Evolutionary conservation across 108 stramenopile species (phyloP), one percentile per base, ranked within the genome.

Genomic region (Nannochloropsis salina): DNA sequence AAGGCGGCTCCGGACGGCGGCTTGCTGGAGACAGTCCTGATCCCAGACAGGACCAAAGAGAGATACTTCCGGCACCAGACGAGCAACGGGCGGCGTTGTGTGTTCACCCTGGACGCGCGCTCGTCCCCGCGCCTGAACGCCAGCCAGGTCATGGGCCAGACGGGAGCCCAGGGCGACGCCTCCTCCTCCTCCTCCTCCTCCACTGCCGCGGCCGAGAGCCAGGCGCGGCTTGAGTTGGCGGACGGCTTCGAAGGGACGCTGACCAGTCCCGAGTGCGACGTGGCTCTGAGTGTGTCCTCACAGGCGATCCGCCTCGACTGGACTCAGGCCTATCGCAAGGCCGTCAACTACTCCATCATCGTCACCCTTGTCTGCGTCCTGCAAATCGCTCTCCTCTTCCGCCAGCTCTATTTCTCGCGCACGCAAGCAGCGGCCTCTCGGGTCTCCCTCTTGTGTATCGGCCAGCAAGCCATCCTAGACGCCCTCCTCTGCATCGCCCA

Each of bases 381-480:
- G 42, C 96, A 97, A 89, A 96, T 96, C 42, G 93, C 94, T 22
- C 84, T 96, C 5, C 91, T 97, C 42, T 87, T 96, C 44, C 86
- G 93, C 40, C 97, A 97, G 87, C 88, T 95, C 44, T 90, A 96
- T 31, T 94, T 96, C 87, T 93, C 94, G 0, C 94, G 95, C 84
- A 86, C 95, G 2, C 93, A 93, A 80, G 93, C 94, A 20, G 94
- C 93, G 22, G 94, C 95, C 22, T 90, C 92, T 4, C 89, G 93
- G 21, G 95, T 97, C 31, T 96, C 96, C 11, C 83, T 96, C 21
- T 43, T 96, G 8, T 90, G 93, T 85, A 91, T 98, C 40, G 96
- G 94, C n/a, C 93, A 93, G 93, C 95, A 96, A 86, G 94, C 94
- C n/a, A 91, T 96, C 2, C 85, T 97, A 18, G 97, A 98, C 84